Percentiles rank a stretch among this genome's conserved stretches.
Conservation (phyloP, 192 early-diverging fungal genomes). For the Dissophora ornata region DNA sequence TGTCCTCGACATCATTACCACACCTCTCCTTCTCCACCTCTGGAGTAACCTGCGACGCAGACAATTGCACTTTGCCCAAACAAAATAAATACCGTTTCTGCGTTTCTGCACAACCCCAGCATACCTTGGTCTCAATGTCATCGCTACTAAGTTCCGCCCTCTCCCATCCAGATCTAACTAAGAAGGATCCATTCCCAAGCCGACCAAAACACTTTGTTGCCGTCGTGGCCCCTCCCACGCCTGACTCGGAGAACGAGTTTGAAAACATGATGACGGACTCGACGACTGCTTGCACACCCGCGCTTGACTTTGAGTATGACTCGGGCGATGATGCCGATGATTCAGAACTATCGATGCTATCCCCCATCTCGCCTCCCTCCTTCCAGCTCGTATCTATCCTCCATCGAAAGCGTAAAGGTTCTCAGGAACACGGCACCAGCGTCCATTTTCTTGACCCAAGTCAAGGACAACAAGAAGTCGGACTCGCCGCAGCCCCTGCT, state of each 20-base stretch:
- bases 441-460: conserved; percentile 10
- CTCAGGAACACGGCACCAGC: conserved; percentile 16
- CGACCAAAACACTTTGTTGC: too few species aligned
- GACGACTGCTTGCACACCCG: conserved; percentile 2
- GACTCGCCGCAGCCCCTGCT: not conserved
- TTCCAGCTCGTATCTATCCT: conserved; percentile 17
- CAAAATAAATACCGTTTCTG: too few species aligned
- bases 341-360: not conserved
- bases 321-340: conserved; percentile 18
- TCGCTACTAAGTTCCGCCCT: not conserved
- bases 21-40: not conserved
- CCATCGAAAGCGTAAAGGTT: conserved; percentile 36
- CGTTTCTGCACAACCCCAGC: too few species aligned
- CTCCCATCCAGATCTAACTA: not conserved
- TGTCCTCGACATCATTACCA: not conserved
- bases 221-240: too few species aligned
- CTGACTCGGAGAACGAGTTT: not conserved
- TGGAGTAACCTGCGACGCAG: too few species aligned
- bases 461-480: conserved; percentile 11
- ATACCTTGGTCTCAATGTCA: not conserved
- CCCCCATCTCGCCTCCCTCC: conserved; percentile 5
- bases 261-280: conserved; percentile 29
- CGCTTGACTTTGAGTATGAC: conserved; percentile 19
- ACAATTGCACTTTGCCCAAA: too few species aligned
- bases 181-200: not conserved